Evolutionary conservation across 805 yeast genomes (phyloP), one percentile per base, ranked within the genome.

Genomic region (Cyberlindnera saturnus): DNA sequence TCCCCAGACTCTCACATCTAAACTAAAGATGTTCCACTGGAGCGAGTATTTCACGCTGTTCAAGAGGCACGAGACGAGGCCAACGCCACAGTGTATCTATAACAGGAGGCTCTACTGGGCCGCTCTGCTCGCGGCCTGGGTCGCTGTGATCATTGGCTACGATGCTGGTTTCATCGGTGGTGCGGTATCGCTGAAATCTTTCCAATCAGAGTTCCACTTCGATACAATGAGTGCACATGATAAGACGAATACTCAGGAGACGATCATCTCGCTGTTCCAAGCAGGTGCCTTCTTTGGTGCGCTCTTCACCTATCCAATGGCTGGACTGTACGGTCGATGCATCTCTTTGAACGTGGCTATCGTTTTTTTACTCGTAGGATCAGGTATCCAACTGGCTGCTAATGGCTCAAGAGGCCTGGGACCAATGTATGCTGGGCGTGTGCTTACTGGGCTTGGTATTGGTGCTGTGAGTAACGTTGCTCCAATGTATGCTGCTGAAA

Each of bases 101-200:
- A 75, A 75, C 59, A 62, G 57, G 59, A 62, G 70, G 32, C 60
- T 76, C 37, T 67, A 67, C 23, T 59, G 69, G 40, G 74, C 78
- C 15, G 48, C 72, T 26, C 62, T 72, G 10, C 74, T 76, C 6
- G 69, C 75, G 1, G 60, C 70, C 29, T 49, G 55, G 51, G 79
- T 75, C 6, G 76, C 80, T 13, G 62, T 72, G 19, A 67, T 72
- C 43, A 72, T 75, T 43, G 81, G 81, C 13, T 75, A 75, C 53
- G 81, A 75, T 50, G 71, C 77, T 32, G 79, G 79, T 6, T 75
- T 73, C 56, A 72, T 75, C 39, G 81, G 80, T 10, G 74, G 76
- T n/a, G 70, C 76, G 5, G 69, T 73, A n/a, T 59, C 73, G 1
- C 58, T 75, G 36, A 60, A 55, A 8, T 68, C 76, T 3, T 76